Conservation (phyloP, 2,329 filamentous ascomycete genomes). For the Beauveria bassiana region DNA sequence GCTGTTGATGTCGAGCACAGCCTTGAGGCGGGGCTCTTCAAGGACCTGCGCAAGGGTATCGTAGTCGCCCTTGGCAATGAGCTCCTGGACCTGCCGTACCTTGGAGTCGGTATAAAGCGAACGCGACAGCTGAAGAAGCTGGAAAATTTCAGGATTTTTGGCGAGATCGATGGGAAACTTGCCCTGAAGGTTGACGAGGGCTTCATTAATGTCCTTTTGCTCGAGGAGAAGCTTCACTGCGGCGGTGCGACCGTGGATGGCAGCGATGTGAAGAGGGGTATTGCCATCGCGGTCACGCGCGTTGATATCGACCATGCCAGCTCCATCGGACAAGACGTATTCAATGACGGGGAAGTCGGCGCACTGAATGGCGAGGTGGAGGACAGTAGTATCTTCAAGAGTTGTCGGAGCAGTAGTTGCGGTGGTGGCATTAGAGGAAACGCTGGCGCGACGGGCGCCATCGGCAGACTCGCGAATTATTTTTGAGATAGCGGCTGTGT, state of each 20-base stretch:
- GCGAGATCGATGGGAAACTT: constrained; percentile 83
- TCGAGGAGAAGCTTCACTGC: constrained; percentile 80
- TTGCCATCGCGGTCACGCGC: constrained; percentile 89
- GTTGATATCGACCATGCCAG: constrained; percentile 69
- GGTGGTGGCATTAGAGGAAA: constrained; percentile 42
- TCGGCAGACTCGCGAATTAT: constrained; percentile 64
- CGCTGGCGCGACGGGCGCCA: constrained; percentile 45
- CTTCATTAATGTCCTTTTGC: constrained; percentile 78
- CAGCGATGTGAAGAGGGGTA: constrained; percentile 82
- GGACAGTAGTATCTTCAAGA: constrained; percentile 77
- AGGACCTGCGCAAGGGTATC: constrained; percentile 70
- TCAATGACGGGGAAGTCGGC: constrained; percentile 89
- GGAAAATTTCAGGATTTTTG: constrained; percentile 89
- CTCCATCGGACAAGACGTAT: constrained; percentile 77
- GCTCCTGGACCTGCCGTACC: constrained; percentile 72
- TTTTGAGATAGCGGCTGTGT: constrained; percentile 82
- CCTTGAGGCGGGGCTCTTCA: constrained; percentile 78
- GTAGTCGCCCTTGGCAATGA: constrained; percentile 68
- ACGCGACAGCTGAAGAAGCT: constrained; percentile 82
- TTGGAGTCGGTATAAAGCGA: constrained; percentile 86
- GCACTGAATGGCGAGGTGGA: constrained; percentile 93
- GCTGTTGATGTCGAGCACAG: constrained; percentile 84
- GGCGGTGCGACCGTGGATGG: constrained; percentile 68
- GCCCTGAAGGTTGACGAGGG: constrained; percentile 74
- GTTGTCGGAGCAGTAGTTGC: constrained; percentile 33